phyloP scores from a whole-genome alignment of 768 basidiomycete species.

The Vararia minispora region DNA sequence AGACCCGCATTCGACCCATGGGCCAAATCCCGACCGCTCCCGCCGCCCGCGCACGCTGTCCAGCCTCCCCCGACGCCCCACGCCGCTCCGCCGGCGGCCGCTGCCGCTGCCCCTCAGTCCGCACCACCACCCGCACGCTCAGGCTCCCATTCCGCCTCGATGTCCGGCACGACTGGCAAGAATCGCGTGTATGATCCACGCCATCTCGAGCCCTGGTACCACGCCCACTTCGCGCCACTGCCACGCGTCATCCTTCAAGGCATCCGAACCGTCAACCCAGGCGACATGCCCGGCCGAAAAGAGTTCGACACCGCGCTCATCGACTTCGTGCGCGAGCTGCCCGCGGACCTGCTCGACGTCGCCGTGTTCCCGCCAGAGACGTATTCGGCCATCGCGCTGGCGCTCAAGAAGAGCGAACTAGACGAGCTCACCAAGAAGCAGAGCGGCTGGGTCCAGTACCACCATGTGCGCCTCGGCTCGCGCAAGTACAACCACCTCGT shows the following conservation, averaged over 20 bases:
- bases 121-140: too few relatives aligned
- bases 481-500: conserved; percentile 45
- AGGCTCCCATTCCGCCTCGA: too few relatives aligned
- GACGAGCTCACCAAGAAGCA: conserved; percentile 27
- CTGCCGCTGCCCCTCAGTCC: too few relatives aligned
- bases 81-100: too few relatives aligned
- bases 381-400: conserved; percentile 41
- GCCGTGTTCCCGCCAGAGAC: conserved; percentile 42
- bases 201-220: conserved; percentile 46
- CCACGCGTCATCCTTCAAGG: conserved; percentile 44
- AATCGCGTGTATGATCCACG: too few relatives aligned
- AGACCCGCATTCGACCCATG: too few relatives aligned
- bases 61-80: too few relatives aligned
- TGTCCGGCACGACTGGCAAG: too few relatives aligned
- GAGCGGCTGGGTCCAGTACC: conserved; percentile 44
- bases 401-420: conserved; percentile 26
- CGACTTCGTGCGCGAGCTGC: conserved; percentile 38
- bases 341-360: conserved; percentile 47
- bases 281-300: conserved; percentile 48
- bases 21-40: too few relatives aligned
- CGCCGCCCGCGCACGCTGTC: too few relatives aligned
- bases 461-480: conserved; percentile 53
- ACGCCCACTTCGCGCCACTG: conserved; percentile 48
- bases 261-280: conserved; percentile 39
- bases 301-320: conserved; percentile 40